These are phyloP conservation scores for Camelina laxa DNA, from an alignment of 345 rosid species.

Conservation along the genomic window DNA sequence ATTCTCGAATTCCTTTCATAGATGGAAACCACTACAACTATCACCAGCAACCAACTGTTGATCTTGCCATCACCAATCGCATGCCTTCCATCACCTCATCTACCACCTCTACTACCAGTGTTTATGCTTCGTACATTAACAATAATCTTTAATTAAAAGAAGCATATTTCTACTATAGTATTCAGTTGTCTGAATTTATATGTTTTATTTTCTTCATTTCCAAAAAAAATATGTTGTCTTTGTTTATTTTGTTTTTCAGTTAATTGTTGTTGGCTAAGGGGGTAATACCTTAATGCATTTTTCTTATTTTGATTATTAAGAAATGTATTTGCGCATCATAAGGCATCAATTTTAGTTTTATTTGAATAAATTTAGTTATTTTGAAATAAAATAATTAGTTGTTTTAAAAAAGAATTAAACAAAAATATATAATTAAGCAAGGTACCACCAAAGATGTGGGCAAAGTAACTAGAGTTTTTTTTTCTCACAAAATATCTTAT, in stretches of 20 bases:
- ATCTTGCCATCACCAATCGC: not conserved
- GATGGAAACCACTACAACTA: not conserved
- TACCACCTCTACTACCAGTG: not conserved
- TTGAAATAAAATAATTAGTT: too few species aligned
- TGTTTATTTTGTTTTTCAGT: not conserved
- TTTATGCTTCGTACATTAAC: not conserved
- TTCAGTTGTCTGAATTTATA: not conserved
- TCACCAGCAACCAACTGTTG: not conserved
- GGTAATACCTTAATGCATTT: not conserved
- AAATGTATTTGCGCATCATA: not conserved
- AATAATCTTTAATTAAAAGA: not conserved
- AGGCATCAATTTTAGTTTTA: too few species aligned
- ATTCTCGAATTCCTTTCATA: not conserved
- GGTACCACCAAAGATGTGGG: too few species aligned
- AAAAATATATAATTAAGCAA: too few species aligned
- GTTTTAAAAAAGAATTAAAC: too few species aligned
- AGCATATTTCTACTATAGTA: not conserved
- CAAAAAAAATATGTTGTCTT: not conserved
- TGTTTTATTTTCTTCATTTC: not conserved
- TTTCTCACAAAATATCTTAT: too few species aligned
- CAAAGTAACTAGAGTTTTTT: too few species aligned
- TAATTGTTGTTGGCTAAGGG: not conserved
- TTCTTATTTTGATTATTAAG: not conserved
- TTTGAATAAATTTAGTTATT: too few species aligned
- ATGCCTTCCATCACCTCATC: not conserved